Evolutionary conservation across 139 green algal species (phyloP).

Genomic region (Gonium pectorale): DNA sequence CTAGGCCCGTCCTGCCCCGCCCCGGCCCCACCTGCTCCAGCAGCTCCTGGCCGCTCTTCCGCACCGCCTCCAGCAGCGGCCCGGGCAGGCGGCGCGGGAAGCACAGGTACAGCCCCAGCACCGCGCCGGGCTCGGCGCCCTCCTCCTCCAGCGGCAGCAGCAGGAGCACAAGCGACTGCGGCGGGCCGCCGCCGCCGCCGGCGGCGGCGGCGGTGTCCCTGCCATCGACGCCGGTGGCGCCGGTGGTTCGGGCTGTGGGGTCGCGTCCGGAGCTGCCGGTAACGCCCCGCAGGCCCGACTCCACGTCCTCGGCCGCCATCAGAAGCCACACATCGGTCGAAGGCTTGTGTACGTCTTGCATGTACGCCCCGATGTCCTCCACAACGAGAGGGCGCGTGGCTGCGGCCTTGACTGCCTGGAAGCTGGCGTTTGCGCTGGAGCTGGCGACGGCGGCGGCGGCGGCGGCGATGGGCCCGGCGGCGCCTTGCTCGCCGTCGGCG

Average conservation of each 20-base stretch:
- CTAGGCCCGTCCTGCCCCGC: too few species aligned
- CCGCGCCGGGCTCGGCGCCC: too few species aligned
- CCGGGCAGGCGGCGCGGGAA: neutral
- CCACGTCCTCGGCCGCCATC: neutral
- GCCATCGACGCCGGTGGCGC: neutral
- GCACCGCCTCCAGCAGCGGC: neutral
- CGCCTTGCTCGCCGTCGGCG: too few species aligned
- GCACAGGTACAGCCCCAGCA: conserved; percentile 1
- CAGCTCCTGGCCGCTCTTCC: neutral
- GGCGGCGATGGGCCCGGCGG: too few species aligned
- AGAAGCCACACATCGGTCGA: neutral
- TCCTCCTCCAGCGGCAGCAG: neutral
- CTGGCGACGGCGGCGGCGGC: neutral
- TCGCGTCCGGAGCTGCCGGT: neutral
- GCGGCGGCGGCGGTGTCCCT: neutral
- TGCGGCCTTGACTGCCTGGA: neutral
- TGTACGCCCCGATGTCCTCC: neutral
- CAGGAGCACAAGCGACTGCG: neutral
- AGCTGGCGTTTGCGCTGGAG: too few species aligned
- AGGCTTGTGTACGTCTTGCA: neutral
- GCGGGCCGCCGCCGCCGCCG: neutral
- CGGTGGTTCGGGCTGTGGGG: neutral
- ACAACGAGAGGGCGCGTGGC: neutral
- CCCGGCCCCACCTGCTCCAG: neutral
- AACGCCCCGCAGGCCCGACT: neutral